phyloP scores from a whole-genome alignment of 192 early-diverging fungal genomes.

The Coemansia biformis region DNA sequence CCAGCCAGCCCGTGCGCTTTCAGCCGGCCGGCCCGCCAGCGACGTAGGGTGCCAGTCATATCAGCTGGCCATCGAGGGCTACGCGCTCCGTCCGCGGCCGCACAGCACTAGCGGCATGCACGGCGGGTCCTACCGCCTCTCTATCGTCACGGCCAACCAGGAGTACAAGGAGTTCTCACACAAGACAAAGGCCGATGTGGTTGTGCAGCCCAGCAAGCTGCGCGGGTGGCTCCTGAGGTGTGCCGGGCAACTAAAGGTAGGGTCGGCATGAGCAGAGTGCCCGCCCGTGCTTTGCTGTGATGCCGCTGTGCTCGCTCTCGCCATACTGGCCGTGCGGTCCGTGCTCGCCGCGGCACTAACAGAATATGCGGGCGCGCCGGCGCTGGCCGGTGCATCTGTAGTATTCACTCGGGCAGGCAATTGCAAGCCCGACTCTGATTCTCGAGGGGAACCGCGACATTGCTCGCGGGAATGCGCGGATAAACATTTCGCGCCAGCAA shows the following conservation, averaged over 20 bases:
- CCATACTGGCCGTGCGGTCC: too few relatives aligned
- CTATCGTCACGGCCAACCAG: conserved; percentile 31
- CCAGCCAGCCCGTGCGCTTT: conserved; percentile 6
- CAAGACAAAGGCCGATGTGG: conserved; percentile 27
- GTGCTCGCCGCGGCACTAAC: not conserved
- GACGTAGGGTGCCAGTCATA: conserved; percentile 23
- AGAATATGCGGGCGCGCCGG: not conserved
- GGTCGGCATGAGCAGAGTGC: not conserved
- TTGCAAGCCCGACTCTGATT: conserved; percentile 43
- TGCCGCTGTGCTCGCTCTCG: too few relatives aligned
- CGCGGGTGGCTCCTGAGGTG: conserved; percentile 39
- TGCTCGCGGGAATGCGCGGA: conserved; percentile 35
- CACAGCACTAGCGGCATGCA: conserved; percentile 16
- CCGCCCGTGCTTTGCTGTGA: not conserved
- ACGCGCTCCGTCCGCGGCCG: conserved; percentile 26
- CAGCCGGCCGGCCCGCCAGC: too few relatives aligned
- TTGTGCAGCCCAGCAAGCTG: conserved; percentile 33
- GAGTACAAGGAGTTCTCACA: conserved; percentile 42
- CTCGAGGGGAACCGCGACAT: conserved; percentile 45
- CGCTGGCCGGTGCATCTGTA: conserved; percentile 4
- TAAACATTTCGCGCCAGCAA: conserved; percentile 31
- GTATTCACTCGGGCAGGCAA: conserved; percentile 45
- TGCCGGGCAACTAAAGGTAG: conserved; percentile 43
- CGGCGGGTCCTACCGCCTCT: conserved; percentile 32
- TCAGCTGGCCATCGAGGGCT: conserved; percentile 37